phyloP scores from a whole-genome alignment of 257 asterid species.

The Sherardia arvensis region DNA sequence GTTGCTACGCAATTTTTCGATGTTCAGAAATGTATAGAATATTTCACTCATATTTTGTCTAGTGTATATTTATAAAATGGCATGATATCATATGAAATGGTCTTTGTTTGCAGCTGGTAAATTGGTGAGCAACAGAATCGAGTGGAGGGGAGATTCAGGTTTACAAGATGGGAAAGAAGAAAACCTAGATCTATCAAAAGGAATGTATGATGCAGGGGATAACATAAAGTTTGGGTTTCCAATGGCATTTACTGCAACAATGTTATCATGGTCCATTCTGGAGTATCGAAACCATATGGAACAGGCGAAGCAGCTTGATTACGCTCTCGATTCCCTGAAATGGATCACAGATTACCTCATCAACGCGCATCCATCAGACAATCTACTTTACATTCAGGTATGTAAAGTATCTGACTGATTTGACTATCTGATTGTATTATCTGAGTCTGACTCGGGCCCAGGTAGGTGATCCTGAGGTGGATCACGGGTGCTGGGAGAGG shows the following conservation, averaged over 20 bases:
- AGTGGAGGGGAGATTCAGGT: constrained; percentile 63
- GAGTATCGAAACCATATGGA: constrained; percentile 43
- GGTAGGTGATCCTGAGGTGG: constrained; percentile 58
- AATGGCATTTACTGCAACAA: constrained; percentile 64
- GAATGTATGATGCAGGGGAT: constrained; percentile 66
- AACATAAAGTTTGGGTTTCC: constrained; percentile 55
- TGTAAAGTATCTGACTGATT: background rate
- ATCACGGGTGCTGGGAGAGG: constrained; percentile 61
- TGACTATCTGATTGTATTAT: too few relatives aligned
- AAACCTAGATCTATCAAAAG: constrained; percentile 44
- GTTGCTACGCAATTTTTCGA: constrained; percentile 53
- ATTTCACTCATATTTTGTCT: background rate
- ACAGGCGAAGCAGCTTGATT: constrained; percentile 21
- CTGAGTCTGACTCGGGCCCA: constrained; percentile 8
- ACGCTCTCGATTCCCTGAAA: constrained; percentile 37
- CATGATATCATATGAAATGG: background rate
- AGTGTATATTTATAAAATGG: background rate
- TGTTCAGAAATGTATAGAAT: constrained; percentile 43
- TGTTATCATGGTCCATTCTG: constrained; percentile 51
- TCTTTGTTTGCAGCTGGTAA: constrained; percentile 41
- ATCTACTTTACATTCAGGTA: constrained; percentile 55
- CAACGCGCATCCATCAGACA: constrained; percentile 50
- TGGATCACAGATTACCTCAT: constrained; percentile 61
- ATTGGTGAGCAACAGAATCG: constrained; percentile 36
- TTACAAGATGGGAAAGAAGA: constrained; percentile 43